Percentiles rank a stretch among this genome's conserved stretches.
Evolutionary conservation across 495 filamentous ascomycete species (phyloP).

Genomic region (Parachaetomium inaequale): DNA sequence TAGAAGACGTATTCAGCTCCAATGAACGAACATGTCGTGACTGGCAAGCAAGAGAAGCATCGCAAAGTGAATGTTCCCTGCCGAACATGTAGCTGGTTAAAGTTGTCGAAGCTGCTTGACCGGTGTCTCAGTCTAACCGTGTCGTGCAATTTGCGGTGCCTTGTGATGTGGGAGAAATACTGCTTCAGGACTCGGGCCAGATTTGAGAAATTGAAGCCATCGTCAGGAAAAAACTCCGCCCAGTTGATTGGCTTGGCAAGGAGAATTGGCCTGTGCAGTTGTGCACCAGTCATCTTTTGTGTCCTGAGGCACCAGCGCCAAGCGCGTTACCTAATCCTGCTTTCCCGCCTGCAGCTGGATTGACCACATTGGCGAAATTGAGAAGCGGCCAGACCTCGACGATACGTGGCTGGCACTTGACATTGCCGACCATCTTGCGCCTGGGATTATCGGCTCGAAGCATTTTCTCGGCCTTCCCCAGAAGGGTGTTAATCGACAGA

Average conservation of each 20-base stretch:
- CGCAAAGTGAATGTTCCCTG: neutral
- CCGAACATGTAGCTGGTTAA: too few relatives aligned
- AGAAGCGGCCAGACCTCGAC: slow-evolving; percentile 23
- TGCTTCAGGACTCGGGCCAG: neutral
- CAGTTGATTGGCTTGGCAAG: neutral
- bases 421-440: slow-evolving; percentile 14
- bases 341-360: slow-evolving; percentile 24
- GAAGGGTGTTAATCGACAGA: neutral
- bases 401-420: slow-evolving; percentile 35
- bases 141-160: too few relatives aligned
- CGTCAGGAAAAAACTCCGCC: neutral
- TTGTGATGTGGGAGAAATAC: neutral
- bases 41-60: neutral
- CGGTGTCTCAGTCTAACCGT: too few relatives aligned
- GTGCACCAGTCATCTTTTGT: neutral
- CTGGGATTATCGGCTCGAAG: slow-evolving; percentile 5
- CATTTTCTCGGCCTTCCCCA: neutral
- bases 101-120: too few relatives aligned
- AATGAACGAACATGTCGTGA: neutral
- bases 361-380: slow-evolving; percentile 40
- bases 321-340: slow-evolving; percentile 24
- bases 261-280: neutral
- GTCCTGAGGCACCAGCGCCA: slow-evolving; percentile 16
- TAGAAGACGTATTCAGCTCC: neutral
- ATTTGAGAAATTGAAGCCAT: neutral